Base-by-base conservation (phyloP, 768 basidiomycete genomes). In the Tricholoma flavovirens region DNA sequence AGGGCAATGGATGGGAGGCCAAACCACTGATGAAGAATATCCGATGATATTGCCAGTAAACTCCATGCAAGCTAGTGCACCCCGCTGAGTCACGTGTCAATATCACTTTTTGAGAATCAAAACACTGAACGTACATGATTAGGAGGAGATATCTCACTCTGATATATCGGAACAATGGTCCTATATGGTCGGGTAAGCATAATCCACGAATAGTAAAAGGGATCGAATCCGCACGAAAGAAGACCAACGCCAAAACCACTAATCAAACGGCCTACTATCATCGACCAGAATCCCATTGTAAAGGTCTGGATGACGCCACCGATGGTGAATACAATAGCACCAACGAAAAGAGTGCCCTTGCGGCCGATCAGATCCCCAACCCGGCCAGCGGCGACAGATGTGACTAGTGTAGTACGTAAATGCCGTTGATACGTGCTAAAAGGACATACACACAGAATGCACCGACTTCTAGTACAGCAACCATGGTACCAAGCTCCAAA, bases 61-160 rank as follows among this genome's bases (percentile, higher is more conserved):
- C 65, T 97, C 94, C 82, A 97, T 93, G 64, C 92, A 94, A 2
- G 93, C 95, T 40, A 97, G 76, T 40, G 90, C 86, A 49, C 95
- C 95, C 62, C 95, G 83, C 87, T 95, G 63, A 35, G 2, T 43
- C 42, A 26, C 24, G 51, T n/a, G 43, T 49, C n/a, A 38, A 29
- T 21, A 21, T 45, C 40, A 17, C 19, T 5, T 43, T n/a, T 26
- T n/a, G 45, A 35, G 17, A 43, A 62, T 17, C 38, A 17, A 11
- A 29, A 49, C 8, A 17, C 46, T 14, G 29, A 21, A 65, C 83
- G 21, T 61, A 90, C 92, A 73, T 95, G 91, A 62, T 89, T 80
- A 2, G 95, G 90, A 29, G 95, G 94, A 4, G 92, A 94, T 48
- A 97, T 93, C 75, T 98, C 95, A 62, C 90, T 93, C 75, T 97